Base-by-base conservation (phyloP, 257 asterid species). In the Lycium barbarum region DNA sequence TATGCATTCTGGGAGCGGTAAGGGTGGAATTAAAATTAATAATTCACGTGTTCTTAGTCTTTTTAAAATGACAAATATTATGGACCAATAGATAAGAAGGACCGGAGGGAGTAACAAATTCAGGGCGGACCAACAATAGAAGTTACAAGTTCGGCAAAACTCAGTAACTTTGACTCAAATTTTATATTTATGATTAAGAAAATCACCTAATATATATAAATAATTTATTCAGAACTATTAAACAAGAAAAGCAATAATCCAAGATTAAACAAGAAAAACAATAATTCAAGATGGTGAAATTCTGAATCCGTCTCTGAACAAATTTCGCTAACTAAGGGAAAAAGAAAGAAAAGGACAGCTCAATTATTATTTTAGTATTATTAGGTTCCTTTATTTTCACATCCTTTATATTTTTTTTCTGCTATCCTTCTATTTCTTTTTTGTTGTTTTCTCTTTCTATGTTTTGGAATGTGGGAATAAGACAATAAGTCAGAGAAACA, bases 381-480 rank as follows among this genome's bases (percentile, higher is more conserved):
- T 49, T 63, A 11, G 47, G 20, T 5, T 9, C 79, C 17, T 20
- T 6, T 2, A 11, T 12, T 20, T 49, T 49, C 45, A 20, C 61
- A 74, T 15, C 12, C 79, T 70, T 38, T 40, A 14, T 3, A 5
- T 11, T 22, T 7, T 2, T 61, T 22, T 20, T 49, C 8, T 38
- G 14, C 12, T n/a, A 53, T 53, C 5, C 65, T 78, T 78, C 33
- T 1, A 78, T 51, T 45, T 76, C 47, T 26, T 53, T 76, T 78
- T 53, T 33, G 49, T 53, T 78, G 9, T 53, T 78, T 76, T 53
- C 5, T 26, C 9, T 13, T 78, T 78, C 57, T 53, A 33, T 26
- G 45, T 53, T 78, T 78, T 78, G 82, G 82, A 54, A 78, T 53
- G 65, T 78, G 53, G 82, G 82, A 54, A 78, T 53, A 49, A 53